Evolutionary conservation across 768 basidiomycete species (phyloP).

Genomic region (Candolleomyces aberdarensis): DNA sequence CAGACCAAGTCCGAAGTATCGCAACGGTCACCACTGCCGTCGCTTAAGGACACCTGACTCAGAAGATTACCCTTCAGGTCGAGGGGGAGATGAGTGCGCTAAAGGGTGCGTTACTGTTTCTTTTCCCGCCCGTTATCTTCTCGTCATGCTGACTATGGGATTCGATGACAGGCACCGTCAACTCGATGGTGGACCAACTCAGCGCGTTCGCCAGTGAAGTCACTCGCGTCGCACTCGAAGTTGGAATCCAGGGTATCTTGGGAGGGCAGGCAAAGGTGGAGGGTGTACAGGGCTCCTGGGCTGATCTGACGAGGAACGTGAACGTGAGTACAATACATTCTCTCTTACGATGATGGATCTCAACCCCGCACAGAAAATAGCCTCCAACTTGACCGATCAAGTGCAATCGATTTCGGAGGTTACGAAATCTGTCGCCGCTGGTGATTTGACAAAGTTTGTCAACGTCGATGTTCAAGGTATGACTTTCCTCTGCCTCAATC

Average conservation of each 20-base stretch:
- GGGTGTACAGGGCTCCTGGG: conserved; percentile 93
- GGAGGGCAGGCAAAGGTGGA: conserved; percentile 90
- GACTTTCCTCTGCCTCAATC: no score
- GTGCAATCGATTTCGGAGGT: conserved; percentile 91
- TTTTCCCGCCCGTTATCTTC: neutral
- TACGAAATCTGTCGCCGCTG: conserved; percentile 82
- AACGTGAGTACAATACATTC: no score
- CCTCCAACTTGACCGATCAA: conserved; percentile 79
- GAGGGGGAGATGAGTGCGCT: conserved; percentile 84
- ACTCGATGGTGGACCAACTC: conserved; percentile 92
- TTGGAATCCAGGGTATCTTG: conserved; percentile 86
- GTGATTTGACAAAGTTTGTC: conserved; percentile 83
- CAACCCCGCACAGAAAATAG: no score
- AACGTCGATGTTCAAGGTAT: no score
- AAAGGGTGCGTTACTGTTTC: conserved; percentile 42
- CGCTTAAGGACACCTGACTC: conserved; percentile 85
- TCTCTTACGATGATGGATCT: no score
- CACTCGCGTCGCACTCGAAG: conserved; percentile 81
- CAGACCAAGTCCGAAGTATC: conserved; percentile 80
- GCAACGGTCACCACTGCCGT: conserved; percentile 87
- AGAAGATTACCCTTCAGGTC: conserved; percentile 90
- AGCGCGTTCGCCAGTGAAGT: conserved; percentile 85
- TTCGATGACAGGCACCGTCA: conserved; percentile 77
- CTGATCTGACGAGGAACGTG: conserved; percentile 84
- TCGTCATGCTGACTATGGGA: neutral